Conservation (phyloP, 306 rosid species). For the Medicago arabica region DNA sequence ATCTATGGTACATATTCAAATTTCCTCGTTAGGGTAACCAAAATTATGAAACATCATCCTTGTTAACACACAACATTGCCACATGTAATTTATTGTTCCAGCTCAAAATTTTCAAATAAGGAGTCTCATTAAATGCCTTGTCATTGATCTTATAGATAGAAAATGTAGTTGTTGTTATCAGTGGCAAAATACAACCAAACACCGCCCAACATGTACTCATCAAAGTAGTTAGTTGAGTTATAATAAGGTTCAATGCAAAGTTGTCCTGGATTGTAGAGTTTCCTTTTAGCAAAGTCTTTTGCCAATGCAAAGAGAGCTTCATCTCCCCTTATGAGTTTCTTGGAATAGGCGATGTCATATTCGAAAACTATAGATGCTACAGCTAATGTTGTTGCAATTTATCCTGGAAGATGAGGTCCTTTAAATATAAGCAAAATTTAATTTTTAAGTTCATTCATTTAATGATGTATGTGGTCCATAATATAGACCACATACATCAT, state of each 20-base stretch:
- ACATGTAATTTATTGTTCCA: conserved; percentile 72
- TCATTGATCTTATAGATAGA: conserved; percentile 39
- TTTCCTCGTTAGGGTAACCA: conserved; percentile 69
- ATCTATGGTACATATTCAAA: conserved; percentile 59
- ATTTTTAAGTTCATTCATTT: too few species aligned
- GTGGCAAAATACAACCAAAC: conserved; percentile 73
- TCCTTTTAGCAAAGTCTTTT: conserved; percentile 50
- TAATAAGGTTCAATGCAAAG: conserved; percentile 46
- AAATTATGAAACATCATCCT: conserved; percentile 62
- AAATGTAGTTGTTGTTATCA: conserved; percentile 53
- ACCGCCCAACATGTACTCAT: conserved; percentile 76
- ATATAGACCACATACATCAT: too few species aligned
- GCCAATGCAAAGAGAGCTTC: conserved; percentile 57
- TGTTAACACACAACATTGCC: conserved; percentile 68
- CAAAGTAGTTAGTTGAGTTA: conserved; percentile 67
- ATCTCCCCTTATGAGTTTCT: conserved; percentile 54
- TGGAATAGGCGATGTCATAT: conserved; percentile 51
- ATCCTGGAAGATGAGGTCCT: conserved; percentile 71
- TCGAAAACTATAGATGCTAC: conserved; percentile 68
- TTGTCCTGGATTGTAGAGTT: conserved; percentile 43
- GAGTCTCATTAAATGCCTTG: conserved; percentile 48
- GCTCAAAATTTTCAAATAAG: conserved; percentile 50
- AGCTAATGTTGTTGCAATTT: conserved; percentile 73
- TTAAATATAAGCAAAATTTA: too few species aligned
- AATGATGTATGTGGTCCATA: too few species aligned